phyloP scores from a whole-genome alignment of 2,329 filamentous ascomycete genomes.

The Fusarium sp. region DNA sequence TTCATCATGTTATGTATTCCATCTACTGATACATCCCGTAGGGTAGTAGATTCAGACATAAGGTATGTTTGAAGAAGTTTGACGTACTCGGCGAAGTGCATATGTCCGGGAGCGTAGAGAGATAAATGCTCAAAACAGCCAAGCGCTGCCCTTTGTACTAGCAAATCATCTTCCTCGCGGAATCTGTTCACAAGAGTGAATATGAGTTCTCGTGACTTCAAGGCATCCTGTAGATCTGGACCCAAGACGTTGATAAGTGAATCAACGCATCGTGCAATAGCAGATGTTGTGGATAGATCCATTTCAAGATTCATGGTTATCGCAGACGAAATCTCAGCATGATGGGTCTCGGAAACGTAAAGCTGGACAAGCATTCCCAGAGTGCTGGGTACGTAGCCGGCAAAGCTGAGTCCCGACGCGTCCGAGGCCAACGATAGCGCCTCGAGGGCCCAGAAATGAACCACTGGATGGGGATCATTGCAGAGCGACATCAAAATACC shows the following conservation, averaged over 20 bases:
- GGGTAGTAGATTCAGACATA: constrained; percentile 72
- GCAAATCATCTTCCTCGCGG: constrained; percentile 76
- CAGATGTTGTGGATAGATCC: constrained; percentile 82
- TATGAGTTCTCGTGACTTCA: constrained; percentile 91
- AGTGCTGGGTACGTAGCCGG: constrained; percentile 87
- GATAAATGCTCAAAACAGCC: constrained; percentile 91
- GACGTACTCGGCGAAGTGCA: constrained; percentile 88
- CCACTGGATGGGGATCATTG: constrained; percentile 92
- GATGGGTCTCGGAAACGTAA: constrained; percentile 92
- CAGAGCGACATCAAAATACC: constrained; percentile 97
- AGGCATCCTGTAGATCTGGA: constrained; percentile 92
- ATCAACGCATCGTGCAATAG: constrained; percentile 89
- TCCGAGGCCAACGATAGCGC: constrained; percentile 88
- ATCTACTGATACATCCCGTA: constrained; percentile 85
- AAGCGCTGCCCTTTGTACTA: constrained; percentile 81
- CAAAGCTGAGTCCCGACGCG: constrained; percentile 92
- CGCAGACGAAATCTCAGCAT: constrained; percentile 81
- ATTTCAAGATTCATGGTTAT: constrained; percentile 92
- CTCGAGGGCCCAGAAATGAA: constrained; percentile 97
- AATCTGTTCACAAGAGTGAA: constrained; percentile 88
- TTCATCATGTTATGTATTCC: constrained; percentile 97
- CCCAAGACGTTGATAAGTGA: constrained; percentile 97
- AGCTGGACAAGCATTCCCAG: constrained; percentile 94
- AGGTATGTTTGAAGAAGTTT: constrained; percentile 83
- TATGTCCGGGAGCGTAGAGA: constrained; percentile 87